These are phyloP conservation scores for Botrytis sinoallii DNA, from an alignment of 2,329 filamentous ascomycete genomes.

Conservation along the genomic window DNA sequence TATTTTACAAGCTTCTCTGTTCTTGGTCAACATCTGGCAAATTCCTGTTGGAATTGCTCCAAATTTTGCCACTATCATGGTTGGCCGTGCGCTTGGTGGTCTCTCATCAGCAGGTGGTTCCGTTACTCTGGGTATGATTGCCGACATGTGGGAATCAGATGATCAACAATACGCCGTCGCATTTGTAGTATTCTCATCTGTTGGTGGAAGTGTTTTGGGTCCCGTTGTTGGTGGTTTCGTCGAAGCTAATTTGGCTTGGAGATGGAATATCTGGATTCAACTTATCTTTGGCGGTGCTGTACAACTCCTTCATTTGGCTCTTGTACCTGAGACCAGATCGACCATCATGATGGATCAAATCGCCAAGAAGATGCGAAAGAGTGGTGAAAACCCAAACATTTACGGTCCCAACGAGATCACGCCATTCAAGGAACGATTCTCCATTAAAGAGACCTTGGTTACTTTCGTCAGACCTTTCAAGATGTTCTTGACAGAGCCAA, in stretches of 20 bases:
- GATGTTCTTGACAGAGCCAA: conserved; percentile 73
- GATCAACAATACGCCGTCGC: conserved; percentile 73
- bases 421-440: conserved; percentile 57
- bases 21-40: conserved; percentile 76
- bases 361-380: conserved; percentile 68
- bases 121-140: conserved; percentile 72
- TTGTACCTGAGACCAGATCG: conserved; percentile 74
- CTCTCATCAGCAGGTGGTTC: conserved; percentile 70
- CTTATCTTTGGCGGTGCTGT: conserved; percentile 72
- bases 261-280: conserved; percentile 82
- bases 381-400: conserved; percentile 52
- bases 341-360: conserved; percentile 77
- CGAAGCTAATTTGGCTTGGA: conserved; percentile 64
- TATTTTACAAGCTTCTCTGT: conserved; percentile 68
- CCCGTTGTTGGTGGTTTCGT: conserved; percentile 78
- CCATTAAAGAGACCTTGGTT: conserved; percentile 51
- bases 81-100: conserved; percentile 67
- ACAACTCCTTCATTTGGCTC: conserved; percentile 62
- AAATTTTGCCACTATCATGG: conserved; percentile 69
- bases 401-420: conserved; percentile 72
- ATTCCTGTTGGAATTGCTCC: conserved; percentile 68
- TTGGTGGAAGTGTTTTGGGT: conserved; percentile 72
- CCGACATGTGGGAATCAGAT: conserved; percentile 69
- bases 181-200: conserved; percentile 75
- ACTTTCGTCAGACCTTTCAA: conserved; percentile 65